These are phyloP conservation scores for Citrullus mucosospermus DNA, from an alignment of 306 rosid species.

Conservation along the genomic window DNA sequence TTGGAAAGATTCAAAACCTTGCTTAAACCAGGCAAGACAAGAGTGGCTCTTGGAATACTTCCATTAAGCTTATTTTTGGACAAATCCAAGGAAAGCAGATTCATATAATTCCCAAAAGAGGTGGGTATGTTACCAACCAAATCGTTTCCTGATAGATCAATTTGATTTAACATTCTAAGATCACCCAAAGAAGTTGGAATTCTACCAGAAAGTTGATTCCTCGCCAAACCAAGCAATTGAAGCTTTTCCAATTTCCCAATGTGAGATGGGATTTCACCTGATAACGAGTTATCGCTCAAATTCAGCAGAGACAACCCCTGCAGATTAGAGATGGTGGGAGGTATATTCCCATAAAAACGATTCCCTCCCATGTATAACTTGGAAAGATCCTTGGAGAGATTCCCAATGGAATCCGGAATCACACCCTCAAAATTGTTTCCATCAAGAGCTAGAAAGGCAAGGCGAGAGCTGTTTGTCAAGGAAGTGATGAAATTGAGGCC, in stretches of 20 bases:
- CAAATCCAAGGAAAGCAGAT: constrained; percentile 41
- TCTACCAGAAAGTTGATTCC: constrained; percentile 37
- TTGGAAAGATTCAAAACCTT: constrained; percentile 41
- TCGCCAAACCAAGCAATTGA: constrained; percentile 27
- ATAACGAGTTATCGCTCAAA: constrained; percentile 37
- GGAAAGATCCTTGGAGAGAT: constrained; percentile 42
- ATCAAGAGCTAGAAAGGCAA: constrained; percentile 33
- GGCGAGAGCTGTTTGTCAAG: constrained; percentile 41
- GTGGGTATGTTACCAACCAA: constrained; percentile 32
- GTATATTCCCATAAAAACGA: constrained; percentile 43
- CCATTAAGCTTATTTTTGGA: constrained; percentile 55
- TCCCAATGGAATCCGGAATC: constrained; percentile 55
- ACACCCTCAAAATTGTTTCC: constrained; percentile 43
- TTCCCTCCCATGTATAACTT: constrained; percentile 54
- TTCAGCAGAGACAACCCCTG: constrained; percentile 36
- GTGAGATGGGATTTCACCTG: constrained; percentile 51
- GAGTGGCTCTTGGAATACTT: constrained; percentile 39
- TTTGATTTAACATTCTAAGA: constrained; percentile 29
- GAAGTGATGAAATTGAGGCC: constrained; percentile 36
- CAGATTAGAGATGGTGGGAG: constrained; percentile 34
- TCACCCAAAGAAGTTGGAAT: constrained; percentile 46
- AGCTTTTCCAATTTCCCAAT: constrained; percentile 35
- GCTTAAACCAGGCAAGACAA: constrained; percentile 39
- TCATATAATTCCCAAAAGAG: constrained; percentile 34
- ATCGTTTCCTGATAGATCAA: constrained; percentile 48